phyloP scores from a whole-genome alignment of 192 early-diverging fungal species.

The Coemansia sp. region DNA sequence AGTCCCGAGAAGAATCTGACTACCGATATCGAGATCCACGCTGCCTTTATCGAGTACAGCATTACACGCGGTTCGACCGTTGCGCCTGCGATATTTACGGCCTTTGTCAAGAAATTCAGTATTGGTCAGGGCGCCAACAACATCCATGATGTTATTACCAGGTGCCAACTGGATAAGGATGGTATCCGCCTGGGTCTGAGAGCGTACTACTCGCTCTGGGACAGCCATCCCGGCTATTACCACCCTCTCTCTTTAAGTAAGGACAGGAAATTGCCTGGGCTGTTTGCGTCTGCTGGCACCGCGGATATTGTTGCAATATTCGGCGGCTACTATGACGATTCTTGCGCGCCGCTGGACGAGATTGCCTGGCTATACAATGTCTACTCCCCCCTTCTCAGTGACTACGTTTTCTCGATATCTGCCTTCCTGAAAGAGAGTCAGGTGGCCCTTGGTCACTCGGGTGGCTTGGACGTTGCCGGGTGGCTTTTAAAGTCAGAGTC shows the following conservation, averaged over 20 bases:
- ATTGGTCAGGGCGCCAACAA: not conserved
- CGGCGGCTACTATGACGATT: slow-evolving; percentile 89
- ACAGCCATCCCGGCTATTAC: not conserved
- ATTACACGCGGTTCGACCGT: not conserved
- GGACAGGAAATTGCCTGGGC: not conserved
- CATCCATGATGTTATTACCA: slow-evolving; percentile 17
- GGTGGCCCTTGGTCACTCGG: slow-evolving; percentile 56
- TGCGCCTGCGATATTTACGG: not conserved
- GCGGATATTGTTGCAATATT: slow-evolving; percentile 77
- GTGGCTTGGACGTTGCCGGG: slow-evolving; percentile 70
- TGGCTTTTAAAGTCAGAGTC: slow-evolving; percentile 74
- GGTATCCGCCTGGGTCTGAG: slow-evolving; percentile 12
- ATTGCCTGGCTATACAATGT: slow-evolving; percentile 67
- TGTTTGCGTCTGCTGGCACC: slow-evolving; percentile 53
- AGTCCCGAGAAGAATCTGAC: not conserved
- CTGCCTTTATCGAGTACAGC: slow-evolving; percentile 14
- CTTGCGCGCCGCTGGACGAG: slow-evolving; percentile 82
- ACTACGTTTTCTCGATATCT: slow-evolving; percentile 73
- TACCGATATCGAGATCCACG: slow-evolving; percentile 11
- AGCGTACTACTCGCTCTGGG: slow-evolving; percentile 31
- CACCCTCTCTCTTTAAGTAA: not conserved
- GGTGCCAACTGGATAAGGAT: not conserved
- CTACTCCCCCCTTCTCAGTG: slow-evolving; percentile 69
- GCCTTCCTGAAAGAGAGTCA: slow-evolving; percentile 61
- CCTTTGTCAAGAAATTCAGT: slow-evolving; percentile 1